A percentile compares a stretch with the other conserved stretches of the same genome.
phyloP scores from a whole-genome alignment of 805 yeast genomes.

The Cyberlindnera bimundalis region DNA sequence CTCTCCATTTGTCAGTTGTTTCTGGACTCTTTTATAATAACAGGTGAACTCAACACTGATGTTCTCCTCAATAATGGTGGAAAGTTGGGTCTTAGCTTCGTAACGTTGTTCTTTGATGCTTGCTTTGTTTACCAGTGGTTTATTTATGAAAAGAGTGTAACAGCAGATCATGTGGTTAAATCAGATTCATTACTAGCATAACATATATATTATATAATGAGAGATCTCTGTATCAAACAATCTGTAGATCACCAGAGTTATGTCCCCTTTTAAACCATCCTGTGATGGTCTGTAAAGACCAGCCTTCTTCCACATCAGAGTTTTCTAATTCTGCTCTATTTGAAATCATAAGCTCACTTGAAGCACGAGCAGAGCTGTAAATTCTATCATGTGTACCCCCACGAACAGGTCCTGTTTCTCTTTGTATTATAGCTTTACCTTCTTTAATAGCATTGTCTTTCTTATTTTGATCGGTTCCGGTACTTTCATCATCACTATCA shows the following conservation, averaged over 20 bases:
- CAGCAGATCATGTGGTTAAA: neutral
- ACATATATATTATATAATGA: too few relatives aligned
- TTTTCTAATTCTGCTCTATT: too few relatives aligned
- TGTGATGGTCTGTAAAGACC: neutral
- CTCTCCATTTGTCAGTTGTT: slow-evolving; percentile 25
- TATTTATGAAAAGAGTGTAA: slow-evolving; percentile 15
- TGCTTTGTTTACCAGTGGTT: slow-evolving; percentile 38
- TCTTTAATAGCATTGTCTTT: slow-evolving; percentile 21
- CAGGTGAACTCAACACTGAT: slow-evolving; percentile 24
- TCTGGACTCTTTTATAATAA: slow-evolving; percentile 25
- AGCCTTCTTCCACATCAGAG: neutral
- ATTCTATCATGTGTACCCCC: slow-evolving; percentile 6
- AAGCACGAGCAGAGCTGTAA: neutral
- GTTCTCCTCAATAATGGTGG: slow-evolving; percentile 35
- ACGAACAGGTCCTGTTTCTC: slow-evolving; percentile 19
- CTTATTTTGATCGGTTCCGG: slow-evolving; percentile 11
- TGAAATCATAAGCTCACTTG: too few relatives aligned
- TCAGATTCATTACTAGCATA: slow-evolving; percentile 2
- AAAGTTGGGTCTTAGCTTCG: slow-evolving; percentile 37
- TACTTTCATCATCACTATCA: slow-evolving; percentile 38
- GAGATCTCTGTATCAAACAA: neutral
- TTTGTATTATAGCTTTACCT: slow-evolving; percentile 25
- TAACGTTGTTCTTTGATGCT: slow-evolving; percentile 36
- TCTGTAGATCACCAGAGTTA: neutral
- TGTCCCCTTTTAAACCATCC: slow-evolving; percentile 1